Base-by-base conservation (phyloP, 1,284 basidiomycete species). In the Golubevia sp. region DNA sequence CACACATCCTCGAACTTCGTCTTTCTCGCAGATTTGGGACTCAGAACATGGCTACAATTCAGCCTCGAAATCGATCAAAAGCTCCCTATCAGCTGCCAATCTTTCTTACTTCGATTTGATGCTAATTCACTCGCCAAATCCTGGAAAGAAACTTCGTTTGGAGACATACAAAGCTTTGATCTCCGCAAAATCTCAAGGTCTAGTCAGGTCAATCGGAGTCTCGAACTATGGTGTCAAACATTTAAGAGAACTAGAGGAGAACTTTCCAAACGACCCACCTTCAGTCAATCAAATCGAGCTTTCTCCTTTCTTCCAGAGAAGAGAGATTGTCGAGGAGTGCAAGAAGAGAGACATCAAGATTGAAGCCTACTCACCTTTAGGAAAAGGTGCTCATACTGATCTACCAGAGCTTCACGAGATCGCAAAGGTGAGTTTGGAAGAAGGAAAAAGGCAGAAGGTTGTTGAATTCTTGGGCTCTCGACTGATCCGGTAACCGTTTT, bases 281-380 rank as follows among this genome's bases (percentile, higher is more conserved):
- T 86, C 89, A 0, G 89, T 94, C 54, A 93, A 95, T 83, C 93
- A 96, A 78, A 90, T 95, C 60, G 91, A 94, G 86, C 57, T 63
- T 38, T 92, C 94, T 76, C 92, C 93, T 0, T 89, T 91, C 71
- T 93, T 91, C 84, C 92, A 94, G 76, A 92, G 93, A 67, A 86
- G 86, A 51, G 87, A 89, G 7, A 92, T 94, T 61, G 91, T 92
- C 25, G 86, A 88, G 20, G 94, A 91, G 82, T 94, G 93, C 85
- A 76, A 84, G 24, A 80, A 87, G 55, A 85, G 92, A 67, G 86
- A 85, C 4, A 92, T 96, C 59, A 85, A 90, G 30, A 85, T 94
- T 4, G 87, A 94, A 82, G 92, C 91, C 0, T 74, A 74, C 56
- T 62, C 61, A 30, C 55, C 73, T 2, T 27, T 74, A 21, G 56